These are phyloP conservation scores for Solanum acaule DNA, from an alignment of 257 asterid species.

Conservation along the genomic window DNA sequence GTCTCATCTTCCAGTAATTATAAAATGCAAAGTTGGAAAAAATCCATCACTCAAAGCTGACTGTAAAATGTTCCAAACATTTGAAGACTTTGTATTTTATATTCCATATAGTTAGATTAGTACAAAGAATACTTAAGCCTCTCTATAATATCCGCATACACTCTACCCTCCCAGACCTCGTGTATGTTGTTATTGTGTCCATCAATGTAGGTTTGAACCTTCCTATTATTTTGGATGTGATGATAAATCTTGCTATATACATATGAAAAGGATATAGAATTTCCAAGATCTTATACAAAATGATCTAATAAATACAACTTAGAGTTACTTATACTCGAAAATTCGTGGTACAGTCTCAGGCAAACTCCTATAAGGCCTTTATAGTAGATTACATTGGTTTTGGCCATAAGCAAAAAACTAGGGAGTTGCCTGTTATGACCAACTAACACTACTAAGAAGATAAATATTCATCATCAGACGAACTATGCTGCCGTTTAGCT, in stretches of 20 bases:
- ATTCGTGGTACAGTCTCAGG: background rate
- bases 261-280: background rate
- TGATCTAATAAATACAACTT: background rate
- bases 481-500: slow-evolving; percentile 1
- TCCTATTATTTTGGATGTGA: background rate
- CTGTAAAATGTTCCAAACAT: background rate
- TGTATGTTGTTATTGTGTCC: background rate
- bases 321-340: background rate
- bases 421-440: background rate
- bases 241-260: background rate
- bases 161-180: background rate
- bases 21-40: background rate
- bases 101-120: background rate
- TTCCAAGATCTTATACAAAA: background rate
- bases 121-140: background rate
- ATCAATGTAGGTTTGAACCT: background rate
- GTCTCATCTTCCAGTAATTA: background rate
- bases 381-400: background rate
- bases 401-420: background rate
- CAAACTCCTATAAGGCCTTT: background rate
- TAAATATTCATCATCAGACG: slow-evolving; percentile 13
- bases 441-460: background rate
- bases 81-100: background rate
- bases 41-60: background rate
- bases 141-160: background rate